Percentiles rank a stretch among this genome's conserved stretches.
phyloP scores from a whole-genome alignment of 805 yeast genomes.

The Kodamaea sagamina region DNA sequence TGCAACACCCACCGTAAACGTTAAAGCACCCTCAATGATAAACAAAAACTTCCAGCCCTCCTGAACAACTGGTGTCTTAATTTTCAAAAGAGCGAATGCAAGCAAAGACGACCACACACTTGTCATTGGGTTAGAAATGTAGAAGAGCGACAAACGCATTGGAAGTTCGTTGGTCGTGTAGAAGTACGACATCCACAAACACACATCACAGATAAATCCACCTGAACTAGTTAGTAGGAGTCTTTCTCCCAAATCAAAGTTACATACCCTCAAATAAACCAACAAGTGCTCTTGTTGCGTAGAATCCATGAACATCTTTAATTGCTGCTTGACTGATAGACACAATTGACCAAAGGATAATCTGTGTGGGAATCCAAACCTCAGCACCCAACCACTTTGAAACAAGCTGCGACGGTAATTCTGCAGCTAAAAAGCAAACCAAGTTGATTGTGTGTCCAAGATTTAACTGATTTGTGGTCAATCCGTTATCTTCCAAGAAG shows the following conservation, averaged over 20 bases:
- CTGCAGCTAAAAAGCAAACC: slow-evolving; percentile 26
- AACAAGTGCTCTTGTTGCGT: slow-evolving; percentile 24
- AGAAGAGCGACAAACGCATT: slow-evolving; percentile 59
- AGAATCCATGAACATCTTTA: slow-evolving; percentile 22
- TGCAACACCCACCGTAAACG: slow-evolving; percentile 23
- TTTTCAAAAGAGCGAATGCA: slow-evolving; percentile 53
- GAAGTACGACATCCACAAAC: slow-evolving; percentile 67
- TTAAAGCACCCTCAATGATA: slow-evolving; percentile 25
- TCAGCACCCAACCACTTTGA: slow-evolving; percentile 30
- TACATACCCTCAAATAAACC: slow-evolving; percentile 27
- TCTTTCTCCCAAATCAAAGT: no score
- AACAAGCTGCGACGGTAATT: slow-evolving; percentile 28
- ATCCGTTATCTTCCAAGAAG: slow-evolving; percentile 22
- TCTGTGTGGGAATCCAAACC: slow-evolving; percentile 28
- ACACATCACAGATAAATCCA: slow-evolving; percentile 55
- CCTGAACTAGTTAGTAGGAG: background rate
- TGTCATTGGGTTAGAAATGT: slow-evolving; percentile 55
- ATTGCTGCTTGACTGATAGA: slow-evolving; percentile 25
- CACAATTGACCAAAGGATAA: slow-evolving; percentile 26
- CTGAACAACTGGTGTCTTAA: slow-evolving; percentile 24
- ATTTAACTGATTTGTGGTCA: slow-evolving; percentile 27
- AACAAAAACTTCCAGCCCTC: slow-evolving; percentile 31
- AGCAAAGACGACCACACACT: slow-evolving; percentile 48
- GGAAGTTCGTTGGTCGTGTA: slow-evolving; percentile 62
- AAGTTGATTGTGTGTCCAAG: slow-evolving; percentile 25